phyloP scores from a whole-genome alignment of 106 monocot species.

The Cymbidium sinense region DNA sequence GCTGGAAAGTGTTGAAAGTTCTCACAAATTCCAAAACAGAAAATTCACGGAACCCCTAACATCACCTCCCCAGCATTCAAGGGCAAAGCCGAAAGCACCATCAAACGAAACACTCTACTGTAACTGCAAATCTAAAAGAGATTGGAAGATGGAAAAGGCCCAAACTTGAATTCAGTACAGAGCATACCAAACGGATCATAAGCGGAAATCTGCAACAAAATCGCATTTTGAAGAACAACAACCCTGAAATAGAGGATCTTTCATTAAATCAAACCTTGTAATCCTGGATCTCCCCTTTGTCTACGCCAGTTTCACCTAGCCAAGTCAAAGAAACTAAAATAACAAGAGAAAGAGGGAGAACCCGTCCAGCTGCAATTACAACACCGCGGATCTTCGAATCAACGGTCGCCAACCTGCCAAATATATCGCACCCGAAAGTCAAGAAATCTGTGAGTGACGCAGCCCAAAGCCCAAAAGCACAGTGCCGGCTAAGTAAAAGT shows the following conservation, averaged over 20 bases:
- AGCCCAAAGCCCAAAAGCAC: too few relatives aligned
- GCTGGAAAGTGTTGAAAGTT: not conserved
- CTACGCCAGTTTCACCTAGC: not conserved
- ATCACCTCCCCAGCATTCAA: constrained; percentile 6
- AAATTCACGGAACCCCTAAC: not conserved
- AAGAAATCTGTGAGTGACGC: not conserved
- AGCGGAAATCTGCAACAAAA: not conserved
- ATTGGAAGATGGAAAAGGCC: not conserved
- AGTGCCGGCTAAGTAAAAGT: not conserved
- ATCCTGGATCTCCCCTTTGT: not conserved
- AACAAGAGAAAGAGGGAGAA: not conserved
- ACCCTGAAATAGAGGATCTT: not conserved
- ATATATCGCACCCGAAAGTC: not conserved
- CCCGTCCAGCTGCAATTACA: not conserved
- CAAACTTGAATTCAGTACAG: not conserved
- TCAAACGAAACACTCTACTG: not conserved
- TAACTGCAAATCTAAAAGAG: not conserved
- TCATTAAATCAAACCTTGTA: not conserved
- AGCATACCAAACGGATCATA: not conserved
- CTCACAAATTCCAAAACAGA: not conserved
- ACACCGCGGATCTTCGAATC: not conserved
- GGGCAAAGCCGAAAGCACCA: not conserved
- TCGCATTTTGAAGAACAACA: not conserved
- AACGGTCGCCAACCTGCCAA: not conserved
- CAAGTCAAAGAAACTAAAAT: not conserved